These are phyloP conservation scores for Rhizopogon rudus DNA, from an alignment of 768 basidiomycete genomes.

Conservation along the genomic window DNA sequence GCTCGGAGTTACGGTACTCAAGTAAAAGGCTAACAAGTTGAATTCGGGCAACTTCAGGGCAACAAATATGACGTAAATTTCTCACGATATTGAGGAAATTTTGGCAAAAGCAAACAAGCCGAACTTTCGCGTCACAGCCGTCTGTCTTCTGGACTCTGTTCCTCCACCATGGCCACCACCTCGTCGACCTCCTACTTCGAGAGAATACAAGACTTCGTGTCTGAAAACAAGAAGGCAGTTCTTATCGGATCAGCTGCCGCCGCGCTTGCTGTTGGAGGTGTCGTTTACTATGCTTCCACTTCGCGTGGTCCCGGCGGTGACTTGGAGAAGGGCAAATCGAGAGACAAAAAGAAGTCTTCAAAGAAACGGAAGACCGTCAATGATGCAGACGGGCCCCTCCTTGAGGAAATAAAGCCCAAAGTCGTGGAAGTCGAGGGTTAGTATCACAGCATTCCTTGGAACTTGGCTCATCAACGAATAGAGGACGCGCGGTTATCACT, in stretches of 20 bases:
- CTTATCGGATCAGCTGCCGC: conserved; percentile 70
- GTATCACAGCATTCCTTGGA: neutral
- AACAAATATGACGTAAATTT: neutral
- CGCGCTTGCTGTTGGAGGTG: conserved; percentile 64
- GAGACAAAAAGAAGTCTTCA: conserved; percentile 44
- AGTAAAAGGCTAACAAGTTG: too few relatives aligned
- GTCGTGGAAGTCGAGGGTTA: conserved; percentile 30
- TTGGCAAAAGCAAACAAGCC: neutral
- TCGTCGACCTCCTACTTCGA: conserved; percentile 39
- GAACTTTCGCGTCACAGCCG: neutral
- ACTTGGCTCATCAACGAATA: conserved; percentile 9
- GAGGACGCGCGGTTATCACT: conserved; percentile 41
- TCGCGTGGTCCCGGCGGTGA: conserved; percentile 30
- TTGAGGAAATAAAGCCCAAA: conserved; percentile 67
- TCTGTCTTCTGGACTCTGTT: neutral
- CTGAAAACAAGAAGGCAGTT: conserved; percentile 75
- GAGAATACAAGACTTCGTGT: conserved; percentile 63
- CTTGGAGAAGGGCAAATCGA: conserved; percentile 42
- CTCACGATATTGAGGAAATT: neutral
- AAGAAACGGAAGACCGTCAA: conserved; percentile 59
- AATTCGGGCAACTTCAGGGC: neutral
- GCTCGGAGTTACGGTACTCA: too few relatives aligned
- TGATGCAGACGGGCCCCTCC: conserved; percentile 65
- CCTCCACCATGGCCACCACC: conserved; percentile 11
- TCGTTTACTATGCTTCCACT: conserved; percentile 66